phyloP scores from a whole-genome alignment of 441 rosid species.

The Populus hybrid region DNA sequence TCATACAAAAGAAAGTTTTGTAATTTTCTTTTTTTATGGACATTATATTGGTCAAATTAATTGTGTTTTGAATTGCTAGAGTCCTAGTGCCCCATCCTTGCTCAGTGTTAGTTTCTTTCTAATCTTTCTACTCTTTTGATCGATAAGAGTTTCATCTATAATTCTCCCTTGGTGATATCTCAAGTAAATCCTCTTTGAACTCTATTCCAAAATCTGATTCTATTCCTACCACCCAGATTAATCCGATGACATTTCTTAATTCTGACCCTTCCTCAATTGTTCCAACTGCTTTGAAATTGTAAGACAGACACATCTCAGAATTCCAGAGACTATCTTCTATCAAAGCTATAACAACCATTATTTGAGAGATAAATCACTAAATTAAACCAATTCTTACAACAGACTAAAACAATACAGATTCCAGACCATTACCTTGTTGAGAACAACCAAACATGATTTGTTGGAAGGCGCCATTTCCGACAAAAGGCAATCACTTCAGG shows the following conservation, averaged over 20 bases:
- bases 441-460: conserved; percentile 92
- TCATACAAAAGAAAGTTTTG: not conserved
- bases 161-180: not conserved
- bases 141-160: not conserved
- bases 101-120: not conserved
- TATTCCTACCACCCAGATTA: not conserved
- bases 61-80: not conserved
- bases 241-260: no score
- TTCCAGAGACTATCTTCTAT: not conserved
- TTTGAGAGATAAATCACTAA: not conserved
- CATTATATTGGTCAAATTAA: not conserved
- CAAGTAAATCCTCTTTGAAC: not conserved
- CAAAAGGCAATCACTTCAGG: conserved; percentile 86
- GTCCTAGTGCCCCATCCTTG: not conserved
- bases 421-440: conserved; percentile 67
- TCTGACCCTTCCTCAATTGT: not conserved
- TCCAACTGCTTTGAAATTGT: not conserved
- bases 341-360: not conserved
- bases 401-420: conserved; percentile 5
- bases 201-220: not conserved
- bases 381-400: not conserved
- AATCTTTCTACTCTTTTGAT: not conserved
- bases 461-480: conserved; percentile 86
- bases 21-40: not conserved
- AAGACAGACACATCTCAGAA: not conserved